Conservation (phyloP, 257 asterid species). For the Voacanga thouarsii region DNA sequence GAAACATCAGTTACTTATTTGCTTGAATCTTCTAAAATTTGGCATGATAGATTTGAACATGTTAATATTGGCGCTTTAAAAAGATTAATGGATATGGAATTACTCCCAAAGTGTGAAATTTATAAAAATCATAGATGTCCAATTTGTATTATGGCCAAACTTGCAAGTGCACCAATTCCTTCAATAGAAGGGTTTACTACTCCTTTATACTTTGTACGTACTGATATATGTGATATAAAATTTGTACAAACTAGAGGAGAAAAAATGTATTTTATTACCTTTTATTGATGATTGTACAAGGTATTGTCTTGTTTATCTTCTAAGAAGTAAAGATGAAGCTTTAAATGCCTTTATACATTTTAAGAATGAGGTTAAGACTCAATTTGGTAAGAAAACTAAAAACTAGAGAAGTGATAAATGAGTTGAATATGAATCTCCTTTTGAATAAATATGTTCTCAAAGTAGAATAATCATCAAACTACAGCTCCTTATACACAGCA, state of each 20-base stretch:
- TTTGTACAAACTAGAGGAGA: neutral
- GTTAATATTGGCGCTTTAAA: neutral
- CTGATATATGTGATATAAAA: neutral
- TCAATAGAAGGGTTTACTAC: neutral
- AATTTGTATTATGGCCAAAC: no score
- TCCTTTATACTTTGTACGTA: neutral
- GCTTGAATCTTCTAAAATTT: neutral
- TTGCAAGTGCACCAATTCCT: neutral
- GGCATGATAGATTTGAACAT: slow-evolving; percentile 1
- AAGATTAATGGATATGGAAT: no score
- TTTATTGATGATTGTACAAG: neutral
- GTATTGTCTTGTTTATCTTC: neutral
- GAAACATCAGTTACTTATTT: no score
- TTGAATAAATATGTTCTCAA: no score
- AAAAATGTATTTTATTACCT: neutral
- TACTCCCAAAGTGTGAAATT: no score
- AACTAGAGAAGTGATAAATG: no score
- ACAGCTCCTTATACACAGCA: no score
- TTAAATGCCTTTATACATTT: neutral
- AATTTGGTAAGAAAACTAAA: neutral
- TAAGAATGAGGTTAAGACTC: neutral
- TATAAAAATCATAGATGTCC: no score
- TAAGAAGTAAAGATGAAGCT: neutral
- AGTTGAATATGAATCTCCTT: no score
- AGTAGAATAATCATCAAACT: no score